Percentiles rank a stretch among this genome's conserved stretches.
These are phyloP conservation scores for Geotrichum fermentans DNA, from an alignment of 1,139 yeast genomes.

Conservation along the genomic window DNA sequence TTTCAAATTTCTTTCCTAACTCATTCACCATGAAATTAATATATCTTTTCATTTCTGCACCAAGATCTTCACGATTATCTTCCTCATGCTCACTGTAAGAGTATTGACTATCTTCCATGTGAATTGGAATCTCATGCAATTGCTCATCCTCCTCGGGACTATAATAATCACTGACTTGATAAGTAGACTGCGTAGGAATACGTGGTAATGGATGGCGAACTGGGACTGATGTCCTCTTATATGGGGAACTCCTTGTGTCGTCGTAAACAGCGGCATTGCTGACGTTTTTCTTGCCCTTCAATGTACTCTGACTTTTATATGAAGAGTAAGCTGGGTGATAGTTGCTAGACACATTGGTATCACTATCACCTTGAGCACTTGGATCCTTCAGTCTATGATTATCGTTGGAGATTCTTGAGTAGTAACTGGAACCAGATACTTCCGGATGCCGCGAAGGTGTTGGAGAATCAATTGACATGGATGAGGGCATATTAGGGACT, in stretches of 20 bases:
- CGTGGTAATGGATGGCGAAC: slow-evolving; percentile 5
- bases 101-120: not conserved
- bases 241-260: slow-evolving; percentile 2
- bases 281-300: not conserved
- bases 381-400: too few species aligned
- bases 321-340: not conserved
- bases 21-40: slow-evolving; percentile 6
- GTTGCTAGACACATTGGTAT: not conserved
- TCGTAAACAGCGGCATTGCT: slow-evolving; percentile 8
- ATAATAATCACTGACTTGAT: slow-evolving; percentile 1
- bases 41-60: slow-evolving; percentile 1
- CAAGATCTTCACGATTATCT: not conserved
- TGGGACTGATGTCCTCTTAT: not conserved
- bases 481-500: slow-evolving; percentile 11
- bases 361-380: too few species aligned
- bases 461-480: slow-evolving; percentile 10
- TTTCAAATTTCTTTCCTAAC: slow-evolving; percentile 8
- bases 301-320: not conserved
- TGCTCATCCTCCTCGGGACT: slow-evolving; percentile 4
- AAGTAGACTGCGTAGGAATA: not conserved
- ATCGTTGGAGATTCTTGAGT: not conserved
- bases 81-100: not conserved
- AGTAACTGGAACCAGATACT: not conserved
- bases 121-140: slow-evolving; percentile 9
- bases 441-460: slow-evolving; percentile 13